Evolutionary conservation across 352 stramenopile species (phyloP).

Genomic region (Porosira glacialis): DNA sequence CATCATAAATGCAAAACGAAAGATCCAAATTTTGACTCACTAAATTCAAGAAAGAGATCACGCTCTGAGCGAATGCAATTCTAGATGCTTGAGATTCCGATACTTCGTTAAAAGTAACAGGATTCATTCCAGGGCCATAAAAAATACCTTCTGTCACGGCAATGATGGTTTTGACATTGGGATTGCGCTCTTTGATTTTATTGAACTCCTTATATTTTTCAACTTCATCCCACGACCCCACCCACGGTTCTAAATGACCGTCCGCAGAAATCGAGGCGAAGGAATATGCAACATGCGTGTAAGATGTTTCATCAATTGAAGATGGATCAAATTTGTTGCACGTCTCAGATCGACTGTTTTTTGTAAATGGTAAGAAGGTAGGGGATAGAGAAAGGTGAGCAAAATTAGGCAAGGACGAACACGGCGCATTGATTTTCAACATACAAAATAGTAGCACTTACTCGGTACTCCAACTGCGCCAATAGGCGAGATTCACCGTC

Average conservation of each 20-base stretch:
- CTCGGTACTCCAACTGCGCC: conserved; percentile 62
- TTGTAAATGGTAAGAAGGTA: too few species aligned
- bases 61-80: conserved; percentile 52
- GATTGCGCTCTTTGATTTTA: conserved; percentile 40
- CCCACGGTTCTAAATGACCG: conserved; percentile 48
- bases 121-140: conserved; percentile 59
- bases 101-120: conserved; percentile 48
- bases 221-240: conserved; percentile 41
- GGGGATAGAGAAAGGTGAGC: too few species aligned
- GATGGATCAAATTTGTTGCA: conserved; percentile 51
- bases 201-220: conserved; percentile 50
- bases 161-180: conserved; percentile 41
- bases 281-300: conserved; percentile 60
- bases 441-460: too few species aligned
- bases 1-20: too few species aligned
- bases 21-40: too few species aligned
- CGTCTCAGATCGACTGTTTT: conserved; percentile 39
- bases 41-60: conserved; percentile 51
- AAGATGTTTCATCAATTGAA: conserved; percentile 59
- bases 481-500: conserved; percentile 57
- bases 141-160: conserved; percentile 50
- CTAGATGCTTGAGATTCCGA: conserved; percentile 32
- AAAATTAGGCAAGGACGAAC: too few species aligned
- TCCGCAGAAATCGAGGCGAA: conserved; percentile 49
- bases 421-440: too few species aligned